These are phyloP conservation scores for Vaccinium myrtillus DNA, from an alignment of 148 eudicot species.

Conservation along the genomic window DNA sequence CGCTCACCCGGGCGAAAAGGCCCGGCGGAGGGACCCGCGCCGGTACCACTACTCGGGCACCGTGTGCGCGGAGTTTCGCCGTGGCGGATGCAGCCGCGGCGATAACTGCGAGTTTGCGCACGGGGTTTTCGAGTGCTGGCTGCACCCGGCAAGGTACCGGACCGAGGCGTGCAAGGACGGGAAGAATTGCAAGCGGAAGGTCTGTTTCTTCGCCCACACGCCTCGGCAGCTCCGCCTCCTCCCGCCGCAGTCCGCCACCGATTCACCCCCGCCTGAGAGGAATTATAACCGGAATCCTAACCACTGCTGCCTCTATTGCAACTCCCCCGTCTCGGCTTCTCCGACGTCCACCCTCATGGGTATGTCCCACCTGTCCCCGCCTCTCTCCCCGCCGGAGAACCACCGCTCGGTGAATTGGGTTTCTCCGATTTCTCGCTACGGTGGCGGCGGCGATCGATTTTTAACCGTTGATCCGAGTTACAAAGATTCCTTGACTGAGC, in stretches of 20 bases:
- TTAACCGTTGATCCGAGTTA: slow-evolving; percentile 31
- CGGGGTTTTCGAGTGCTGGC: slow-evolving; percentile 91
- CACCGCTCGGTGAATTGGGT: slow-evolving; percentile 14
- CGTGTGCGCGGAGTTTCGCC: slow-evolving; percentile 69
- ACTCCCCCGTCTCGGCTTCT: slow-evolving; percentile 32
- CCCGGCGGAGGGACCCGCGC: slow-evolving; percentile 74
- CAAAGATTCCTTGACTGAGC: slow-evolving; percentile 52
- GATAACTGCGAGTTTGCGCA: slow-evolving; percentile 80
- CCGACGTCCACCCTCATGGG: slow-evolving; percentile 66
- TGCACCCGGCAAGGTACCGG: slow-evolving; percentile 74
- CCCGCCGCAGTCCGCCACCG: slow-evolving; percentile 19
- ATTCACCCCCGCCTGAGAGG: slow-evolving; percentile 13
- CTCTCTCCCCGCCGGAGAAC: slow-evolving; percentile 41
- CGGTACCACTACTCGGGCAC: slow-evolving; percentile 63
- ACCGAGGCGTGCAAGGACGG: slow-evolving; percentile 88
- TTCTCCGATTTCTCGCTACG: slow-evolving; percentile 35
- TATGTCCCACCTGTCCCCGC: slow-evolving; percentile 34
- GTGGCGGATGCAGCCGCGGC: slow-evolving; percentile 55
- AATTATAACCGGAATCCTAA: slow-evolving; percentile 19
- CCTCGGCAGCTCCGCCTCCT: slow-evolving; percentile 58
- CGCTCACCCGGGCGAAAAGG: slow-evolving; percentile 90
- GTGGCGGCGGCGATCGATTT: slow-evolving; percentile 25
- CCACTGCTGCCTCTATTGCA: slow-evolving; percentile 47
- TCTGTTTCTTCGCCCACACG: slow-evolving; percentile 78
- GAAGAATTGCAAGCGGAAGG: slow-evolving; percentile 67